Evolutionary conservation across 1,284 basidiomycete species (phyloP).

Genomic region (Veloporphyrellus conicus): DNA sequence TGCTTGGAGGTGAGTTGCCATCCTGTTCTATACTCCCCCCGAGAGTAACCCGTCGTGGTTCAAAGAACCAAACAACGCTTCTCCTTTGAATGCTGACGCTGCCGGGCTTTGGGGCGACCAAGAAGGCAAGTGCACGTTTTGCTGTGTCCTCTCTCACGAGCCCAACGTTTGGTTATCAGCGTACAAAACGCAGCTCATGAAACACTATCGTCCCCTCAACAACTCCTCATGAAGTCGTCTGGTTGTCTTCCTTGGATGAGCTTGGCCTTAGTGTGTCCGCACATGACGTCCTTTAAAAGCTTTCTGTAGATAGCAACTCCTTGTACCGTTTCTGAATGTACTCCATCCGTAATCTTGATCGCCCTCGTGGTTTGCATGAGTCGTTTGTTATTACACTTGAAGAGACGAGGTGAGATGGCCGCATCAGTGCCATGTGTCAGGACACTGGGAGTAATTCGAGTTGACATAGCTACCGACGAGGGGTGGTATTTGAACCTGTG

Average conservation of each 20-base stretch:
- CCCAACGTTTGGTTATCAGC: constrained; percentile 36
- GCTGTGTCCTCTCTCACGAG: not conserved
- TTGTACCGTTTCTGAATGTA: constrained; percentile 18
- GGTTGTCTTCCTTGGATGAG: constrained; percentile 1
- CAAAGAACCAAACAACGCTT: constrained; percentile 83
- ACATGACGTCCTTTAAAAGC: not conserved
- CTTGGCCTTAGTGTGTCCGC: constrained; percentile 1
- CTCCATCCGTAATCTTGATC: not conserved
- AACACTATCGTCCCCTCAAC: constrained; percentile 63
- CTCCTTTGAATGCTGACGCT: constrained; percentile 79
- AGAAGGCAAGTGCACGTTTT: constrained; percentile 44
- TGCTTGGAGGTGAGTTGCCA: constrained; percentile 65
- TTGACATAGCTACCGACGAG: constrained; percentile 4
- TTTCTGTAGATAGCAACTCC: constrained; percentile 16
- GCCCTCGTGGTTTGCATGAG: too few species aligned
- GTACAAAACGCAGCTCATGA: constrained; percentile 70
- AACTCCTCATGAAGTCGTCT: constrained; percentile 38
- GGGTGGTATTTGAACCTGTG: not conserved
- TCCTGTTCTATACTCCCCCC: not conserved
- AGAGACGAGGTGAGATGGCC: not conserved
- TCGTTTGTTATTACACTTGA: not conserved
- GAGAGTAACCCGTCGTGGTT: constrained; percentile 1
- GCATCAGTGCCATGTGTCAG: too few species aligned
- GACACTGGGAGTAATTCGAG: too few species aligned
- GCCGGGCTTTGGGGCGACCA: constrained; percentile 70